These are phyloP conservation scores for Cicer yamashitae DNA, from an alignment of 306 rosid genomes.

Conservation along the genomic window DNA sequence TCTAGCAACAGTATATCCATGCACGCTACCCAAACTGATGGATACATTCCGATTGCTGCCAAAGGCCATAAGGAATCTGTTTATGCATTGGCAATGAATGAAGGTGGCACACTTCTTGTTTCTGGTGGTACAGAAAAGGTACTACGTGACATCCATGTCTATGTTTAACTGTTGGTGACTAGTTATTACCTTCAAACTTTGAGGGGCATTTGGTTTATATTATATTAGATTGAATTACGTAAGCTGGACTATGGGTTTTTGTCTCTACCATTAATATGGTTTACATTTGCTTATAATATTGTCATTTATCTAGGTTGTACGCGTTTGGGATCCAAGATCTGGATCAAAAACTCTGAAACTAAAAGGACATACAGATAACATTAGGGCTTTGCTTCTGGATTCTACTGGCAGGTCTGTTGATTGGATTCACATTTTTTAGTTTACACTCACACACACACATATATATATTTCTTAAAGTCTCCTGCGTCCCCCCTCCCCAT, in stretches of 20 bases:
- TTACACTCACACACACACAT: neutral
- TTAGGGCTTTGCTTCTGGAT: constrained; percentile 90
- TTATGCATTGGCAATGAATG: constrained; percentile 97
- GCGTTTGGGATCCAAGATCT: constrained; percentile 97
- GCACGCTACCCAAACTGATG: constrained; percentile 71
- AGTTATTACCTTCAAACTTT: constrained; percentile 23
- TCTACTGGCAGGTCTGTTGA: constrained; percentile 88
- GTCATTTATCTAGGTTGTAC: constrained; percentile 71
- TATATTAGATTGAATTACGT: neutral
- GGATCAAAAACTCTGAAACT: constrained; percentile 96
- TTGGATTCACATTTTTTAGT: constrained; percentile 5
- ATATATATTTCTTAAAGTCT: constrained; percentile 16
- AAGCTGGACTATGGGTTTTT: constrained; percentile 11
- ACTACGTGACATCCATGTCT: constrained; percentile 39
- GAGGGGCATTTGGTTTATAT: constrained; percentile 1
- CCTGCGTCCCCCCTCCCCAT: neutral
- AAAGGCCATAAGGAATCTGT: constrained; percentile 97
- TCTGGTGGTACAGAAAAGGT: constrained; percentile 99
- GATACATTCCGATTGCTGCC: constrained; percentile 80
- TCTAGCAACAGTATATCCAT: constrained; percentile 77
- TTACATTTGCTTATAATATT: constrained; percentile 1
- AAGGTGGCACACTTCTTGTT: constrained; percentile 83
- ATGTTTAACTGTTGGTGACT: constrained; percentile 36
- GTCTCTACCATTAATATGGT: constrained; percentile 20
- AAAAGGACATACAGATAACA: constrained; percentile 95